phyloP scores from a whole-genome alignment of 257 asterid genomes.

The Euphrasia confusa region DNA sequence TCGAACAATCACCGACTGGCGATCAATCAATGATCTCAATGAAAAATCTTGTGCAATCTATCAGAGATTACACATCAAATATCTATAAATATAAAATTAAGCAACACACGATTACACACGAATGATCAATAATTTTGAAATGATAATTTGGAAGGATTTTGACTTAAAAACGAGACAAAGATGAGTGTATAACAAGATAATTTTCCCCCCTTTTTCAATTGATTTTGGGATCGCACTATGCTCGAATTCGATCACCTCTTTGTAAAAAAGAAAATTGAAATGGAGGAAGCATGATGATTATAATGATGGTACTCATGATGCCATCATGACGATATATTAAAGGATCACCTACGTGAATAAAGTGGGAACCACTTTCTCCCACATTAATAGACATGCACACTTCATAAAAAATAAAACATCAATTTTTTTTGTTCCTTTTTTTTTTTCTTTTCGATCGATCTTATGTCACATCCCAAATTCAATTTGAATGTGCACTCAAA shows the following conservation, averaged over 20 bases:
- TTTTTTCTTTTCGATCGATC: slow-evolving; percentile 4
- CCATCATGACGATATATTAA: slow-evolving; percentile 50
- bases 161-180: no score
- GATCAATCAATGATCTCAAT: no score
- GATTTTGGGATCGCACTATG: slow-evolving; percentile 34
- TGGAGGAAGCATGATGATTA: slow-evolving; percentile 18
- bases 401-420: slow-evolving; percentile 7
- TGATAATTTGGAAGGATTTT: no score
- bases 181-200: no score
- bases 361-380: slow-evolving; percentile 31
- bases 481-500: slow-evolving; percentile 26
- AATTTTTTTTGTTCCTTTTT: slow-evolving; percentile 3
- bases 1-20: no score
- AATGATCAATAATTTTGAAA: no score
- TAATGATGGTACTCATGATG: slow-evolving; percentile 54
- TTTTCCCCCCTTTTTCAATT: no score
- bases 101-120: no score
- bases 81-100: no score
- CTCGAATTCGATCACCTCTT: not conserved
- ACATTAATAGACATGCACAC: slow-evolving; percentile 22
- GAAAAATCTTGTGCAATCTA: no score
- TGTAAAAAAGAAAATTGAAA: slow-evolving; percentile 15
- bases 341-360: slow-evolving; percentile 26
- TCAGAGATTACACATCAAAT: no score
- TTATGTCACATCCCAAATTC: slow-evolving; percentile 14